These are phyloP conservation scores for Aspergillus sp. DNA, from an alignment of 2,329 filamentous ascomycete species.

Conservation along the genomic window DNA sequence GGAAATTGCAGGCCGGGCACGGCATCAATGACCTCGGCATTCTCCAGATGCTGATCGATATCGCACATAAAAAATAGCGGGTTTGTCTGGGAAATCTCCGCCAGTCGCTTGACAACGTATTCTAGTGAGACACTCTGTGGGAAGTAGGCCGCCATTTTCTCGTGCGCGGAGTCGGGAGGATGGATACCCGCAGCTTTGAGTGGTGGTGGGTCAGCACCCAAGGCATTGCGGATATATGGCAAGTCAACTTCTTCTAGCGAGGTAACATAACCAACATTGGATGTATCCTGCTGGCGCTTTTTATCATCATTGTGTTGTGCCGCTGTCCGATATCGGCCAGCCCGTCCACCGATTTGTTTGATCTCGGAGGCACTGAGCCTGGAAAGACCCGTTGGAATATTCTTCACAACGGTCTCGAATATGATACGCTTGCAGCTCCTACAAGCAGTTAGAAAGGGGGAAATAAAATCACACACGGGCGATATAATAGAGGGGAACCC, in stretches of 20 bases:
- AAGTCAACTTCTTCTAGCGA: conserved; percentile 73
- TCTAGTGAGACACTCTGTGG: conserved; percentile 77
- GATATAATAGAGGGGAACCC: conserved; percentile 33
- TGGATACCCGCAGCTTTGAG: conserved; percentile 71
- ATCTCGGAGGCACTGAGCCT: conserved; percentile 72
- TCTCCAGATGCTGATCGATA: conserved; percentile 60
- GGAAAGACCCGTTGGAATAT: conserved; percentile 59
- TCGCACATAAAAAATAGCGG: conserved; percentile 69
- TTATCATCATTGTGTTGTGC: conserved; percentile 48
- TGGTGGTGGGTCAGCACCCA: conserved; percentile 63
- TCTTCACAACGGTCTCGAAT: conserved; percentile 77
- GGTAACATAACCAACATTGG: conserved; percentile 70
- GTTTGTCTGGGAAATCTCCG: conserved; percentile 66
- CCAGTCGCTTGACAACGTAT: conserved; percentile 75
- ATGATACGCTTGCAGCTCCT: conserved; percentile 82
- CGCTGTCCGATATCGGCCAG: conserved; percentile 80
- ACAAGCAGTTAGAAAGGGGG: conserved; percentile 12
- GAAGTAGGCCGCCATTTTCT: conserved; percentile 79
- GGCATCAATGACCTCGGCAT: conserved; percentile 74
- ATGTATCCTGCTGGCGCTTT: conserved; percentile 20
- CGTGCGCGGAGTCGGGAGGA: conserved; percentile 68
- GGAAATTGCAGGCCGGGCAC: conserved; percentile 65
- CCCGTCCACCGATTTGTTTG: conserved; percentile 92
- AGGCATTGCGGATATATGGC: conserved; percentile 59
- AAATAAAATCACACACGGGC: neutral